Evolutionary conservation across 768 basidiomycete species (phyloP).

Genomic region (Mycena albidolilacea): DNA sequence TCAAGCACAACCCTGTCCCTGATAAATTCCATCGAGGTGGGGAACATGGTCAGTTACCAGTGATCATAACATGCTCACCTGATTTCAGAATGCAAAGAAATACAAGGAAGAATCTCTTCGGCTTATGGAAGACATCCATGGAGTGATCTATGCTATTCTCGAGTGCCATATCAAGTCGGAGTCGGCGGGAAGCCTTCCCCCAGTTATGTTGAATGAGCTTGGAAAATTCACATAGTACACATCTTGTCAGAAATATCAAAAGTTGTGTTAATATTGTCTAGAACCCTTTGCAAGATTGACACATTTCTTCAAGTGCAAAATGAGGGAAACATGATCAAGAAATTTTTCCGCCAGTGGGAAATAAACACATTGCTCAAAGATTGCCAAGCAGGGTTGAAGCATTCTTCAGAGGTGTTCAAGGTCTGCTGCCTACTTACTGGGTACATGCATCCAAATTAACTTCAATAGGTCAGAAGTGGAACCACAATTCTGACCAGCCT

Average conservation of each 20-base stretch:
- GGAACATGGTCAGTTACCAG: too few species aligned
- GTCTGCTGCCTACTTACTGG: neutral
- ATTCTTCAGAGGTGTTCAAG: conserved; percentile 3
- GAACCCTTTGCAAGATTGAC: conserved; percentile 20
- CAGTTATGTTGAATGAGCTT: neutral
- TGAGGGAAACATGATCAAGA: conserved; percentile 3
- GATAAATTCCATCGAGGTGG: too few species aligned
- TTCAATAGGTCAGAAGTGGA: neutral
- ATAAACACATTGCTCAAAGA: conserved; percentile 4
- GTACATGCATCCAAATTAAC: neutral
- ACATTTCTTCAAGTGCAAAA: neutral
- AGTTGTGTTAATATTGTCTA: neutral
- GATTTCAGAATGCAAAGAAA: neutral
- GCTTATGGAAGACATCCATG: too few species aligned
- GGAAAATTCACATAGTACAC: conserved; percentile 16
- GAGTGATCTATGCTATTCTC: too few species aligned
- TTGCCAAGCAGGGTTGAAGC: conserved; percentile 2
- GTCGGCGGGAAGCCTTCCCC: too few species aligned
- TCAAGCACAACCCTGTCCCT: too few species aligned
- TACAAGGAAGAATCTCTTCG: neutral
- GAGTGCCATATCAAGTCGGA: too few species aligned
- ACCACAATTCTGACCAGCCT: neutral
- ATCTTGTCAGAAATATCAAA: neutral
- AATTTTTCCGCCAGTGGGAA: conserved; percentile 13
- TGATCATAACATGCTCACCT: too few species aligned